Evolutionary conservation across 225 moss, liverwort and hornwort genomes (phyloP), one percentile per base, ranked within the genome.

Genomic region (Thuidium tamariscinum): DNA sequence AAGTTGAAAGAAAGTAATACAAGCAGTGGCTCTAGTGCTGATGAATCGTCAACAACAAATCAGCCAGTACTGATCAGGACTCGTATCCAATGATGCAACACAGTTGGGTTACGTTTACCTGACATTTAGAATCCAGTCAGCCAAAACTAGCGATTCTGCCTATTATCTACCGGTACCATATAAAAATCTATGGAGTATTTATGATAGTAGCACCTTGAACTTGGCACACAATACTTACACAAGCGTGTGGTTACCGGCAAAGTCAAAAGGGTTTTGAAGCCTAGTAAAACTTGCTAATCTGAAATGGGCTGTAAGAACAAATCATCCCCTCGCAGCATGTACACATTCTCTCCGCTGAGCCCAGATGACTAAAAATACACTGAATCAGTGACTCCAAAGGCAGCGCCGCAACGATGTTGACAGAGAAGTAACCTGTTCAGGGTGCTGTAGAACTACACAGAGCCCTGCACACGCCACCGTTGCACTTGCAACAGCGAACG

Each of bases 401-500:
- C 91, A 89, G 75, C 89, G 93, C 59, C 89, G 92, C 85, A 94
- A 88, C 56, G 93, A 92, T 75, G 89, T 85, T 61, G 94, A 93
- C 66, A 93, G 66, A 81, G 83, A 84, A 54, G 89, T 61, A 59
- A 93, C 93, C 85, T 95, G 89, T 86, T 93, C 92, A 42, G 95
- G 95, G 79, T 95, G 84, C 62, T 94, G 94, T 63, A 93, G 79
- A 85, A 88, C 92, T 79, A 92, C 89, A 90, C 96, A 95, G 4
- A 96, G 85, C 57, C 94, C 96, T 61, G 90, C 93, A 94, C 94
- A 97, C 66, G 93, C 91, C 66, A 90, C 94, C 75, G 95, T 91
- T 52, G 90, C 80, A 77, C 91, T 92, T 64, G 74, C 94, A 41
- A 93, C 88, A 86, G 85, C 91, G 48, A 90, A 88, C 54, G 87